Percentiles rank a stretch among this genome's conserved stretches.
These are phyloP conservation scores for Aspergillus cristatus DNA, from an alignment of 495 filamentous ascomycete genomes.

Conservation along the genomic window DNA sequence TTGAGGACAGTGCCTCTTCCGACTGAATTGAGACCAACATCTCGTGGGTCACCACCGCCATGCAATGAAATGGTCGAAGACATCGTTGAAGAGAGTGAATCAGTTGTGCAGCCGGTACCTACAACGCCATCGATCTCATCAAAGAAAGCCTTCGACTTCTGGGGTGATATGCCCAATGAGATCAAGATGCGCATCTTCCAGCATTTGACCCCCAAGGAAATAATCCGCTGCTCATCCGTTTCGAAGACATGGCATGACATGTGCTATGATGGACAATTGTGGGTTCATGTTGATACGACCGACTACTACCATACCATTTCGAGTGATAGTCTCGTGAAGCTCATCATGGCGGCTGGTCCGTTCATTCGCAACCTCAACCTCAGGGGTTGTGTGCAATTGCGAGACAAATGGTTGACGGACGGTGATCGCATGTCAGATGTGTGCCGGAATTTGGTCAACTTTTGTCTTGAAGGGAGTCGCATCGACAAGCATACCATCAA, in stretches of 20 bases:
- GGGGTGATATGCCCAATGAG: conserved; percentile 73
- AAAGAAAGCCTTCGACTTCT: conserved; percentile 57
- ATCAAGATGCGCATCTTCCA: conserved; percentile 69
- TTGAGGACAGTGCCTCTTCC: conserved; percentile 50
- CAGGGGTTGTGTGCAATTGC: conserved; percentile 65
- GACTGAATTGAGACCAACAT: conserved; percentile 46
- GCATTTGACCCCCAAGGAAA: conserved; percentile 69
- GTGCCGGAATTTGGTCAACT: conserved; percentile 78
- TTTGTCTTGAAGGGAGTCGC: conserved; percentile 79
- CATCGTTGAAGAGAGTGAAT: conserved; percentile 15
- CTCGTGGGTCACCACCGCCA: conserved; percentile 26
- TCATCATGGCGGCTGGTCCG: conserved; percentile 75
- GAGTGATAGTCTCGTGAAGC: conserved; percentile 69
- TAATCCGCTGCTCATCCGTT: conserved; percentile 73
- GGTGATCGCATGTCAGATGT: conserved; percentile 58
- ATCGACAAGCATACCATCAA: conserved; percentile 76
- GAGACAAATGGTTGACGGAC: conserved; percentile 67
- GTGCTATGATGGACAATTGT: conserved; percentile 94
- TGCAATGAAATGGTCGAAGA: too few relatives aligned
- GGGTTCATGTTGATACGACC: conserved; percentile 74
- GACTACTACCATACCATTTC: conserved; percentile 84
- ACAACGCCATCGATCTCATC: conserved; percentile 5
- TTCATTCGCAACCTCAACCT: conserved; percentile 88
- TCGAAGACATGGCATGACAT: conserved; percentile 71
- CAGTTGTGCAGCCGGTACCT: conserved; percentile 6